Evolutionary conservation across 352 stramenopile genomes (phyloP).

Genomic region (Phytophthora pseudosyringae): DNA sequence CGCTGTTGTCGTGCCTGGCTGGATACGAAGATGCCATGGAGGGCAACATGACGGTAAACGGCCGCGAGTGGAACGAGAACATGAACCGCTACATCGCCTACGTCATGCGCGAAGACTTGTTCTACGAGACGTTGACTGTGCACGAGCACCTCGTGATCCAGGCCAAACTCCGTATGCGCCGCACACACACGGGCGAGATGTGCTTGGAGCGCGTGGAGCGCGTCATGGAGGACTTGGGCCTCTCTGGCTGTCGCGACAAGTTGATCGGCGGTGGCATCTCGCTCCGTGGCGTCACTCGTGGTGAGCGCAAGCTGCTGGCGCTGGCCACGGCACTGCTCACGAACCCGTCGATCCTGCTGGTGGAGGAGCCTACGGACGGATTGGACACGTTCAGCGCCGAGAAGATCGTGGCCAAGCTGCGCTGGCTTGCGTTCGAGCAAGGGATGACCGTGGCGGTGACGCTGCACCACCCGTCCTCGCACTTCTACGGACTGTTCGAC

Average conservation of each 20-base stretch:
- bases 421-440: slow-evolving; percentile 69
- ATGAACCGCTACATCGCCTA: slow-evolving; percentile 54
- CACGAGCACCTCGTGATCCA: slow-evolving; percentile 90
- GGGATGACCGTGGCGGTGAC: slow-evolving; percentile 90
- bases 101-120: slow-evolving; percentile 88
- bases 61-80: slow-evolving; percentile 48
- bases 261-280: slow-evolving; percentile 63
- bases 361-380: slow-evolving; percentile 86
- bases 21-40: slow-evolving; percentile 84
- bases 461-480: slow-evolving; percentile 89
- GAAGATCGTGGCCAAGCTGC: slow-evolving; percentile 58
- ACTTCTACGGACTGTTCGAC: slow-evolving; percentile 68
- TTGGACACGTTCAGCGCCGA: slow-evolving; percentile 72
- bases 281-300: slow-evolving; percentile 68
- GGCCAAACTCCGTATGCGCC: slow-evolving; percentile 79
- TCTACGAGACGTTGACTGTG: slow-evolving; percentile 89
- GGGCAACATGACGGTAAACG: slow-evolving; percentile 73
- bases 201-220: slow-evolving; percentile 57
- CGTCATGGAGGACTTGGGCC: slow-evolving; percentile 65
- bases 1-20: slow-evolving; percentile 92
- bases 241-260: slow-evolving; percentile 50
- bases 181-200: slow-evolving; percentile 33
- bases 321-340: slow-evolving; percentile 85
- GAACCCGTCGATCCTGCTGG: slow-evolving; percentile 83
- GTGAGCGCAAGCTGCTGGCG: slow-evolving; percentile 84